Conservation (phyloP, 2,329 filamentous ascomycete genomes). For the Phaeosphaeria sp. region DNA sequence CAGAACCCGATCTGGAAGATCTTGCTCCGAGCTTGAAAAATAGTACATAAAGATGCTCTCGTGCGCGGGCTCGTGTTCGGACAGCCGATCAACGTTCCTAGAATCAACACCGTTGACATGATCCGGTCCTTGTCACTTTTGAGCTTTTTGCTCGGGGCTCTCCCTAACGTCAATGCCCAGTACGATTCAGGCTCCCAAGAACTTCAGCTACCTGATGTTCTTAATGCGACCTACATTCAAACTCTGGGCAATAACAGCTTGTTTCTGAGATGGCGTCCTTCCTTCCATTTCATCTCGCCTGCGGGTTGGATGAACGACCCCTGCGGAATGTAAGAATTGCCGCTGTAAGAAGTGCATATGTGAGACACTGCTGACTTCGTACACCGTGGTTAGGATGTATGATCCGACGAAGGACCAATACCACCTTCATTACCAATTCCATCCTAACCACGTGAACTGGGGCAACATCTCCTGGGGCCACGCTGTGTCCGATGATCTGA, state of each 20-base stretch:
- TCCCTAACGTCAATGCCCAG: constrained; percentile 26
- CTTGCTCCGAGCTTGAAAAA: not conserved
- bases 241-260: constrained; percentile 56
- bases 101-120: constrained; percentile 19
- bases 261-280: constrained; percentile 57
- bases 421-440: constrained; percentile 63
- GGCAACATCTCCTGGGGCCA: constrained; percentile 56
- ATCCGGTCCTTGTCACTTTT: constrained; percentile 27
- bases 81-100: not conserved
- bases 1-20: constrained; percentile 3
- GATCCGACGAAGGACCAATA: constrained; percentile 57
- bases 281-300: constrained; percentile 56
- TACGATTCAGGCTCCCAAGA: constrained; percentile 11
- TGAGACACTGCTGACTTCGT: too few species aligned
- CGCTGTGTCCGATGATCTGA: constrained; percentile 58
- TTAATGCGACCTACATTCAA: constrained; percentile 37
- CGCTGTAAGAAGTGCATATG: too few species aligned
- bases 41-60: constrained; percentile 1
- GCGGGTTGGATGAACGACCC: constrained; percentile 57
- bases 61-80: not conserved
- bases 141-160: constrained; percentile 33
- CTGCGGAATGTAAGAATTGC: not conserved
- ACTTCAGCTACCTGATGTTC: constrained; percentile 26
- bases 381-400: constrained; percentile 51
- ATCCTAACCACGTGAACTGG: constrained; percentile 57